Evolutionary conservation across 2,329 filamentous ascomycete species (phyloP), one percentile per base, ranked within the genome.

Genomic region (Emericellopsis atlantica): DNA sequence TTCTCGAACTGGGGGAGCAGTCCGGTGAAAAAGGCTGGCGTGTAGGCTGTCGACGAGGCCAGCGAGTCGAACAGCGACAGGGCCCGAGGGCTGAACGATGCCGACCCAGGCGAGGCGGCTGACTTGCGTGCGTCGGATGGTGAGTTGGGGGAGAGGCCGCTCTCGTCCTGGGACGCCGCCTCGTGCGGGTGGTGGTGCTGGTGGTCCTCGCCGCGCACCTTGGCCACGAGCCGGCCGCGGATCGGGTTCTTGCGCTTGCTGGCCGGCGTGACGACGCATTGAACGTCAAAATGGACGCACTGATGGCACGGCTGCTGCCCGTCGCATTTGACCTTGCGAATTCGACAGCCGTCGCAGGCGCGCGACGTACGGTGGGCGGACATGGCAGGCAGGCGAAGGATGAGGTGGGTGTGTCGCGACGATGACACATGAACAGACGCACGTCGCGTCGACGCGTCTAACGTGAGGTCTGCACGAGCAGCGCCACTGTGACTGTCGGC

Each of bases 1-100:
- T 54, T 48, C 34, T 62, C 57, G 40, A 57, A 62, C 12, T 56
- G 51, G 3, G 51, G 49, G 4, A 62, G 44, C 12, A 62, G 49
- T 3, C 43, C 46, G 18, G 55, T 44, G 42, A 62, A 61, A 46
- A 59, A 62, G 10, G 56, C 54, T 0, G 48, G 5, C 0, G 51
- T 49, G 14, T 57, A 61, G 26, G 36, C 22, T 22, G 44, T 41
- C 5, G 33, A 23, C 9, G 23, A 22, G 5, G 38, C 14, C n/a
- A 39, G 18, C 18, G 22, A 32, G n/a, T 40, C 37, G 12, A 40
- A 32, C 16, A 32, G 10, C 11, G 43, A 39, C 11, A 45, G 40
- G 3, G 43, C 42, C 22, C 37, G 29, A 23, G 40, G 10, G 12
- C 32, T 33, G 26, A 29, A 29, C 6, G 26, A 12, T 29, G 12